These are phyloP conservation scores for Cicer pinnatifidum DNA, from an alignment of 306 rosid species.

Conservation along the genomic window DNA sequence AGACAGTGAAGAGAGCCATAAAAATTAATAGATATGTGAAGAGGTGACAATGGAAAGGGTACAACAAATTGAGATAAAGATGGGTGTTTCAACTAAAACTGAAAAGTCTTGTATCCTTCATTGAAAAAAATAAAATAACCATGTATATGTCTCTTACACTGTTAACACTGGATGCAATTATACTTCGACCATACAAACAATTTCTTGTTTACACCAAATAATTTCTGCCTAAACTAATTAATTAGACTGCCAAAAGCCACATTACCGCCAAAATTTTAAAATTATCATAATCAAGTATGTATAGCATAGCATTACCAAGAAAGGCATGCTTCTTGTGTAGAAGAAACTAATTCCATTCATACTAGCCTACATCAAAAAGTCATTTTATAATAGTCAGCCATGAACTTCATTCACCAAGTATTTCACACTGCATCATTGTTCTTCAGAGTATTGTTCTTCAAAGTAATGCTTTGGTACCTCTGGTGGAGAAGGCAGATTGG, in stretches of 20 bases:
- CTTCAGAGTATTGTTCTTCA: slow-evolving; percentile 53
- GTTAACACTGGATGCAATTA: neutral
- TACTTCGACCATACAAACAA: neutral
- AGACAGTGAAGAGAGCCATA: neutral
- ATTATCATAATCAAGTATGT: neutral
- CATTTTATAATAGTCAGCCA: neutral
- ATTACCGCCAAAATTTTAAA: neutral
- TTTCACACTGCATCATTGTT: neutral
- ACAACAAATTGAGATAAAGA: neutral
- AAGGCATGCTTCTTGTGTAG: neutral
- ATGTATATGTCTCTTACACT: neutral
- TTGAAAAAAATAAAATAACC: neutral
- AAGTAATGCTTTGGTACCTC: slow-evolving; percentile 63
- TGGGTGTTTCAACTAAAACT: neutral
- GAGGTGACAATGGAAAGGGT: neutral
- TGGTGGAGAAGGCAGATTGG: slow-evolving; percentile 69
- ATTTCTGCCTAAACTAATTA: neutral
- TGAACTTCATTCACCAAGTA: neutral
- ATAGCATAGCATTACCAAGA: neutral
- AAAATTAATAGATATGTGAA: neutral
- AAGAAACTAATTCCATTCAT: neutral
- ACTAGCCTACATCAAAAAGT: neutral
- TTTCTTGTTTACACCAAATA: no score
- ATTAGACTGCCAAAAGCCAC: neutral
- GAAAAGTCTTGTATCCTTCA: neutral